Evolutionary conservation across 768 basidiomycete species (phyloP), one percentile per base, ranked within the genome.

Genomic region (Hygrocybe punicea): DNA sequence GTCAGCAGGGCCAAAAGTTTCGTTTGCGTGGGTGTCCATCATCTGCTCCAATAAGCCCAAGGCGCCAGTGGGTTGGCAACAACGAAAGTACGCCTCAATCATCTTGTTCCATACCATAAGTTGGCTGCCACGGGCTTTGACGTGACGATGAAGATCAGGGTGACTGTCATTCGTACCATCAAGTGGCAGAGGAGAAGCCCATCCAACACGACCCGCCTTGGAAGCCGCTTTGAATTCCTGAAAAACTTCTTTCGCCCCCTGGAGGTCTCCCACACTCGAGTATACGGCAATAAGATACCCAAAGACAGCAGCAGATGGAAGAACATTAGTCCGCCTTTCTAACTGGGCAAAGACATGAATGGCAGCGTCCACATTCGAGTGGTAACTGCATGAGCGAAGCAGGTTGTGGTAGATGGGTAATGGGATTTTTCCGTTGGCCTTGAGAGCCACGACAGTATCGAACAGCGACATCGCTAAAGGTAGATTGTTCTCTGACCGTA

Each of bases 381-480:
- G 81, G 33, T 73, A 67, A 1, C 84, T 84, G 58, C 85, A 86
- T 0, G 82, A 82, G 1, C 81, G 78, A 13, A 95, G 73, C 42
- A 96, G 77, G 6, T 64, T 70, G 33, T 71, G 68, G 68, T 84
- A 92, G 2, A 81, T 65, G 14, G 50, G 46, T 3, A 70, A 35
- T 0, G 74, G 71, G 45, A 84, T 65, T 4, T 66, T 60, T 6
- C 62, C 44, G 42, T 66, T 64, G 19, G 71, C 70, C 14, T 66
- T 58, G 8, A 76, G 68, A 7, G 77, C 67, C 25, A 78, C 72
- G 16, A 84, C 78, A 0, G 83, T 78, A 23, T 87, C 78, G 69
- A 94, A 94, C 14, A 95, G 72, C 14, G 82, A 78, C 73, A 93
- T 74, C 0, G 91, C 91, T 0, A 84, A 80, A 0, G 74, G 66